Evolutionary conservation across 208 protist genomes (phyloP), one percentile per base, ranked within the genome.

Genomic region (Trypanosoma vivax): DNA sequence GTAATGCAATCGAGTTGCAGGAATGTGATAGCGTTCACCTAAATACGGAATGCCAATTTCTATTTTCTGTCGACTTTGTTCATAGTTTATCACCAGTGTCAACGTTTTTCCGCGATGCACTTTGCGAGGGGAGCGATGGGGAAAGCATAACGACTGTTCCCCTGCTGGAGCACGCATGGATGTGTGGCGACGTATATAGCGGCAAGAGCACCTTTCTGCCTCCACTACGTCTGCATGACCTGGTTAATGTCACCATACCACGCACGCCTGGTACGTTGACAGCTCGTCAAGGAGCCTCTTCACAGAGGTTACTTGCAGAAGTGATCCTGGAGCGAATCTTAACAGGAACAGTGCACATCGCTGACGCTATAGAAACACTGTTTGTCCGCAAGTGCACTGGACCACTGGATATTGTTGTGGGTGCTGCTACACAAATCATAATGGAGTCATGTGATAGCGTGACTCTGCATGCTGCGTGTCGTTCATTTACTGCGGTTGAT

Each of bases 401-500:
- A 3, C 82, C 80, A 23, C 66, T 94, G 3, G 70, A 91, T 24
- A 79, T 94, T 35, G 56, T 73, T 28, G 70, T 91, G 21, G 73
- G 66, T 29, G 71, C 77, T 0, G 76, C 81, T 0, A 46, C 48
- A 9, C 43, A 54, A 34, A 76, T 94, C 2, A 27, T 79, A 5
- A 73, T 94, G 58, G 76, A 81, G 37, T 43, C 38, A 0, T 90
- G 87, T 54, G 68, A 73, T 18, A 74, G 76, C 28, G 73, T 94
- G 11, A 82, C 79, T 34, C 40, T 94, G 49, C 80, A 77, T 11
- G 65, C 65, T 0, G 71, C 81, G 0, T 90, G 83, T 39, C 19
- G 54, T n/a, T 34, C 58, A 24, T 82, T 91, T 43, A 54, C 42
- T 4, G 79, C 80, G 0, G 58, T 39, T 0, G 54, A 86, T 43